Conservation (phyloP, 768 basidiomycete species). For the Epithele typhae region DNA sequence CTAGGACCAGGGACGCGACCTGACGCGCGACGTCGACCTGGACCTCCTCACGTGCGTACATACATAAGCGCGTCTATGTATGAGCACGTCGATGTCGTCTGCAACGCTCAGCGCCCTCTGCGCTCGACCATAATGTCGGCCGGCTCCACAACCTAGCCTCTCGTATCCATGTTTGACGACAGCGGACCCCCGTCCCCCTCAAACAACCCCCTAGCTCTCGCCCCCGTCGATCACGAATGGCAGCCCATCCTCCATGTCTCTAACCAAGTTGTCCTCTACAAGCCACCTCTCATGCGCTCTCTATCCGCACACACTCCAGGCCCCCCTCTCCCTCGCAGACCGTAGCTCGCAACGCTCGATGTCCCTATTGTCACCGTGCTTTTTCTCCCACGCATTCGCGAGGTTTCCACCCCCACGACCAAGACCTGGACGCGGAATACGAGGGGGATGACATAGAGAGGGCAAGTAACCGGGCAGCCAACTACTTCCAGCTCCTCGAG, state of each 20-base stretch:
- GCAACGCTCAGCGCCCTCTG: too few species aligned
- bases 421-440: conserved; percentile 24
- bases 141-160: too few species aligned
- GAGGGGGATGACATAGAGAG: conserved; percentile 31
- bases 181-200: conserved; percentile 11
- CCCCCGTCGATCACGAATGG: conserved; percentile 44
- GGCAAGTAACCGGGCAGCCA: conserved; percentile 52
- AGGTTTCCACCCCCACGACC: conserved; percentile 14
- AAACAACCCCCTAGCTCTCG: conserved; percentile 17
- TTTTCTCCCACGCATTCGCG: conserved; percentile 35
- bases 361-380: conserved; percentile 73
- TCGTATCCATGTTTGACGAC: conserved; percentile 12
- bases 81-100: too few species aligned
- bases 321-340: conserved; percentile 1
- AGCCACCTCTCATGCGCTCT: conserved; percentile 78
- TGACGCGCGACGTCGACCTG: too few species aligned
- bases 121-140: too few species aligned
- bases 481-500: conserved; percentile 79
- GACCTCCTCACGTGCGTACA: too few species aligned
- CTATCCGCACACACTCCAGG: conserved; percentile 43
- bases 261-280: conserved; percentile 85
- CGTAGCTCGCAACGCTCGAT: conserved; percentile 30
- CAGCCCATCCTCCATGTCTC: conserved; percentile 78
- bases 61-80: too few species aligned
- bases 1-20: too few species aligned